Conservation (phyloP, 495 filamentous ascomycete species). For the Penicilliopsis zonata region DNA sequence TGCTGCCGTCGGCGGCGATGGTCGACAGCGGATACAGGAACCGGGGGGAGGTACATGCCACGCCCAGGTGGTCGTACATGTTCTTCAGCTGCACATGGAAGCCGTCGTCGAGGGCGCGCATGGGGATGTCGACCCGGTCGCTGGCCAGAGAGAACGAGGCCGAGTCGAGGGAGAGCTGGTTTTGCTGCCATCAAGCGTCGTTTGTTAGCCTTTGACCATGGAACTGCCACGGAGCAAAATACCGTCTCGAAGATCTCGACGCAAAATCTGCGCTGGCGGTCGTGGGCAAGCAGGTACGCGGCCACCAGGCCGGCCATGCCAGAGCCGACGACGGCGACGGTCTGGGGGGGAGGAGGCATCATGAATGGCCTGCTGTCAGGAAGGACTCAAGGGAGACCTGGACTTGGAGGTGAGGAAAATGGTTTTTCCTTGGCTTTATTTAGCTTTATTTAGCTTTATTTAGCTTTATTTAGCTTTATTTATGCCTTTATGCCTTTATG, state of each 20-base stretch:
- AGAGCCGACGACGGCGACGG: constrained; percentile 39
- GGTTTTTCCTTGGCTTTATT: too few relatives aligned
- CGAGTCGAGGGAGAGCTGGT: constrained; percentile 25
- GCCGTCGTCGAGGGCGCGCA: constrained; percentile 42
- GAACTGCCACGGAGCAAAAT: constrained; percentile 7
- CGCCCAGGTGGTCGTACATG: constrained; percentile 41
- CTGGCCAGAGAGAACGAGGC: constrained; percentile 12
- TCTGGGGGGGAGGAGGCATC: too few relatives aligned
- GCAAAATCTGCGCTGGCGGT: constrained; percentile 26
- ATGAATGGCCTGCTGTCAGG: too few relatives aligned
- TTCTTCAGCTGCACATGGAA: constrained; percentile 40
- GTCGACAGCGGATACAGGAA: constrained; percentile 33
- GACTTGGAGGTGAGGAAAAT: too few relatives aligned
- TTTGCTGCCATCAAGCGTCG: constrained; percentile 13
- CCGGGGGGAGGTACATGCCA: constrained; percentile 28
- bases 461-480: too few relatives aligned
- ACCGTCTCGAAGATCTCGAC: constrained; percentile 40
- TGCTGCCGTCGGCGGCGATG: not conserved
- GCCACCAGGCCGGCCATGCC: constrained; percentile 43
- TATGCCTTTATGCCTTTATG: too few relatives aligned
- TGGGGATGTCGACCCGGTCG: constrained; percentile 41
- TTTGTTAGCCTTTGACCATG: constrained; percentile 1
- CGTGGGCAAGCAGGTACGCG: constrained; percentile 35
- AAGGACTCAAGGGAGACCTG: too few relatives aligned
- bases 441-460: too few relatives aligned